These are phyloP conservation scores for Stephania japonica DNA, from an alignment of 164 flowering plant species.

Conservation along the genomic window DNA sequence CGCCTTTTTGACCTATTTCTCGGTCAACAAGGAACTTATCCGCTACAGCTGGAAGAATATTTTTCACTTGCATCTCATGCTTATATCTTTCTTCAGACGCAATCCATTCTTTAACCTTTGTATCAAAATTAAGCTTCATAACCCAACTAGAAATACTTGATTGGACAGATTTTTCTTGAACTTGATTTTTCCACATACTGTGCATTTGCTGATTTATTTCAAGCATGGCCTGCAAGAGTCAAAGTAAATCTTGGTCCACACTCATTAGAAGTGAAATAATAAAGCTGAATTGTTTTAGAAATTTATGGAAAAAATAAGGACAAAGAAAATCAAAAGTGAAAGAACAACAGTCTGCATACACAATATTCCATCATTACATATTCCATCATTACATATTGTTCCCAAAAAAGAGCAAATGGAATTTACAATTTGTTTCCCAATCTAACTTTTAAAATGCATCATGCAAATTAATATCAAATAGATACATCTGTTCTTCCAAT, in stretches of 20 bases:
- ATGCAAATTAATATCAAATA: too few relatives aligned
- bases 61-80: slow-evolving; percentile 66
- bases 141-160: slow-evolving; percentile 77
- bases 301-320: neutral
- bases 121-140: slow-evolving; percentile 79
- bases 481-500: too few relatives aligned
- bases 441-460: too few relatives aligned
- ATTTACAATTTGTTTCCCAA: too few relatives aligned
- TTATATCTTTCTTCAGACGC: slow-evolving; percentile 83
- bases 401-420: too few relatives aligned
- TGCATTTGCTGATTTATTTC: slow-evolving; percentile 89
- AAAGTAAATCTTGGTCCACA: neutral
- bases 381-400: too few relatives aligned
- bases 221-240: slow-evolving; percentile 76
- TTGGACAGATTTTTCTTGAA: slow-evolving; percentile 49
- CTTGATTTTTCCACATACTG: slow-evolving; percentile 76
- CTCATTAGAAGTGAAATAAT: neutral
- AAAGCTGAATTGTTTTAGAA: neutral
- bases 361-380: too few relatives aligned
- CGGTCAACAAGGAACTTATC: slow-evolving; percentile 77
- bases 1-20: slow-evolving; percentile 54
- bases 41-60: slow-evolving; percentile 96
- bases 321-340: neutral
- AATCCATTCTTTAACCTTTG: slow-evolving; percentile 86
- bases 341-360: too few relatives aligned